Evolutionary conservation across 2,329 filamentous ascomycete genomes (phyloP).

Genomic region (Ophioceras dolichostomum): DNA sequence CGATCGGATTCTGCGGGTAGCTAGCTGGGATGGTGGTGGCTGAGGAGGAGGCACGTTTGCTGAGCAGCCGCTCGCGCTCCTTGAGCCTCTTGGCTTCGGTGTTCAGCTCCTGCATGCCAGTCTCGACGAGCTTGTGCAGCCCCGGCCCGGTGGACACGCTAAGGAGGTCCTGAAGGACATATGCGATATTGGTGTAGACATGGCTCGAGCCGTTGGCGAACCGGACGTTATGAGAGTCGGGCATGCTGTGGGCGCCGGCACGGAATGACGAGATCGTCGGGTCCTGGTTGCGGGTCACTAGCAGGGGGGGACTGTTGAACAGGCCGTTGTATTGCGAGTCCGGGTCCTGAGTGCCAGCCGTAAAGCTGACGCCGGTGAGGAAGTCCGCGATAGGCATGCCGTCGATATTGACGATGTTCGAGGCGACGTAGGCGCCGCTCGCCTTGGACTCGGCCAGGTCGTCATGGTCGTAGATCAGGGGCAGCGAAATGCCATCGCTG

Average conservation of each 20-base stretch:
- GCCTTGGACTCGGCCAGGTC: slow-evolving; percentile 7
- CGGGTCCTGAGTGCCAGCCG: slow-evolving; percentile 18
- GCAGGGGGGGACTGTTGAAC: not conserved
- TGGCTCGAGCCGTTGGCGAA: slow-evolving; percentile 1
- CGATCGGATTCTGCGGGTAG: slow-evolving; percentile 17
- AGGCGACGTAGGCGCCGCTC: slow-evolving; percentile 11
- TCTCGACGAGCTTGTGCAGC: no score
- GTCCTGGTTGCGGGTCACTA: not conserved
- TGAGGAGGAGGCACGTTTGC: no score
- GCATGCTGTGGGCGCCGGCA: not conserved
- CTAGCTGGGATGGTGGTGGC: no score
- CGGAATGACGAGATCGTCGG: not conserved
- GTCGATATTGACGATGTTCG: slow-evolving; percentile 15
- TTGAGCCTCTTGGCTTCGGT: no score
- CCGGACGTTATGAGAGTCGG: not conserved
- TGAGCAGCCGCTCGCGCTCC: no score
- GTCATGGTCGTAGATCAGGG: slow-evolving; percentile 36
- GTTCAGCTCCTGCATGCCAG: no score
- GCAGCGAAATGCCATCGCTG: slow-evolving; percentile 16
- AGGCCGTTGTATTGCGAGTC: slow-evolving; percentile 21
- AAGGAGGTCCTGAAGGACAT: not conserved
- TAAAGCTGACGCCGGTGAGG: slow-evolving; percentile 25
- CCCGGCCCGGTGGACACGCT: not conserved
- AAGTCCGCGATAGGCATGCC: slow-evolving; percentile 19
- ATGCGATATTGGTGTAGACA: not conserved